Evolutionary conservation across 352 stramenopile species (phyloP).

Genomic region (Phytophthora fragariaefolia): DNA sequence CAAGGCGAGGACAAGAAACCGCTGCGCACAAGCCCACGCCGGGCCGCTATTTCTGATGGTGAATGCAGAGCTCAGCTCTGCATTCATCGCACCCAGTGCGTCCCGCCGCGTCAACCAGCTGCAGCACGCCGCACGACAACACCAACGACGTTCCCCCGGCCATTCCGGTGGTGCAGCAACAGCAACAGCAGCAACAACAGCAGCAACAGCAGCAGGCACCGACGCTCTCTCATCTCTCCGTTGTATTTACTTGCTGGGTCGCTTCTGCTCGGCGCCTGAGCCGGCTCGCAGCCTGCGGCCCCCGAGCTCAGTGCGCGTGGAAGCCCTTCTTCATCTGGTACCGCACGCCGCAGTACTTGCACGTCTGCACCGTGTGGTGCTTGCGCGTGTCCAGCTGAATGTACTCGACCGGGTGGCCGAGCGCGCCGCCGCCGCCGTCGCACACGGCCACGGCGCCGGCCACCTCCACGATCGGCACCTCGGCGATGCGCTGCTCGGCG

Average conservation of each 20-base stretch:
- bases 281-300: neutral
- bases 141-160: neutral
- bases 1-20: neutral
- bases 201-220: no score
- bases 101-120: no score
- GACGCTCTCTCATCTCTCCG: conserved; percentile 15
- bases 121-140: neutral
- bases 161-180: conserved; percentile 12
- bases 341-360: conserved; percentile 94
- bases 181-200: neutral
- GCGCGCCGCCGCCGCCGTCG: conserved; percentile 94
- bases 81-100: no score
- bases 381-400: conserved; percentile 92
- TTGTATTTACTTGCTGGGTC: conserved; percentile 36
- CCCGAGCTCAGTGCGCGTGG: conserved; percentile 57
- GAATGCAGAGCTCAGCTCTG: no score
- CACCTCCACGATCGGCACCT: conserved; percentile 93
- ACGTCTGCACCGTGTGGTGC: conserved; percentile 74
- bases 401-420: conserved; percentile 98
- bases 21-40: neutral
- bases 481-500: conserved; percentile 87
- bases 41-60: conserved; percentile 21
- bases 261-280: neutral
- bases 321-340: conserved; percentile 88
- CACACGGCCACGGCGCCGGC: conserved; percentile 93